Percentiles rank a stretch among this genome's conserved stretches.
These are phyloP conservation scores for Lepidium campestre DNA, from an alignment of 441 rosid species.

Conservation along the genomic window DNA sequence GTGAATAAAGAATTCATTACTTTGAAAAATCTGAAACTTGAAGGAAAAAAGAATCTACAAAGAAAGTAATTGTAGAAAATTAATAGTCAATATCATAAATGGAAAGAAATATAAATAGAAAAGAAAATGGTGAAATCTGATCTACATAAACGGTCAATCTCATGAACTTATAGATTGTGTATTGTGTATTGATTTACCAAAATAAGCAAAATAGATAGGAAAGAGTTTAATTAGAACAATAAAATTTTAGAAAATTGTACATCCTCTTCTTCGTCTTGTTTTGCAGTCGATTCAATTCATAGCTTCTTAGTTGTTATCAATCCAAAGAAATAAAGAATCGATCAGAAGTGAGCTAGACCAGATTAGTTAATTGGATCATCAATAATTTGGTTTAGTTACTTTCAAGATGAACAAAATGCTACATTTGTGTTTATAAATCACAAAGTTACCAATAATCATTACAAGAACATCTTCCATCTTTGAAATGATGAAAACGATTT, in stretches of 20 bases:
- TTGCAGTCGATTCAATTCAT: neutral
- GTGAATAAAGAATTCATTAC: neutral
- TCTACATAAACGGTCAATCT: neutral
- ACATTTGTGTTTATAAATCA: neutral
- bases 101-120: neutral
- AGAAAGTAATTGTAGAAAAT: neutral
- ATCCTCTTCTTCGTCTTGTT: too few relatives aligned
- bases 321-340: neutral
- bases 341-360: neutral
- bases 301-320: neutral
- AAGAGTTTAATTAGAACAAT: too few relatives aligned
- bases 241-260: neutral
- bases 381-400: neutral
- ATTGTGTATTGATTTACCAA: constrained; percentile 4
- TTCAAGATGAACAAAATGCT: neutral
- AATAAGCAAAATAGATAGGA: neutral
- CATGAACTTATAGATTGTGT: neutral
- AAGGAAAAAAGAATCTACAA: neutral
- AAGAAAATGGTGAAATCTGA: neutral
- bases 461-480: constrained; percentile 54
- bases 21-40: neutral
- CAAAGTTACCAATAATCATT: constrained; percentile 46
- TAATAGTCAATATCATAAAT: neutral
- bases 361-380: neutral
- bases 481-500: constrained; percentile 58